phyloP scores from a whole-genome alignment of 257 asterid species.

The Thymus quinquecostatus region DNA sequence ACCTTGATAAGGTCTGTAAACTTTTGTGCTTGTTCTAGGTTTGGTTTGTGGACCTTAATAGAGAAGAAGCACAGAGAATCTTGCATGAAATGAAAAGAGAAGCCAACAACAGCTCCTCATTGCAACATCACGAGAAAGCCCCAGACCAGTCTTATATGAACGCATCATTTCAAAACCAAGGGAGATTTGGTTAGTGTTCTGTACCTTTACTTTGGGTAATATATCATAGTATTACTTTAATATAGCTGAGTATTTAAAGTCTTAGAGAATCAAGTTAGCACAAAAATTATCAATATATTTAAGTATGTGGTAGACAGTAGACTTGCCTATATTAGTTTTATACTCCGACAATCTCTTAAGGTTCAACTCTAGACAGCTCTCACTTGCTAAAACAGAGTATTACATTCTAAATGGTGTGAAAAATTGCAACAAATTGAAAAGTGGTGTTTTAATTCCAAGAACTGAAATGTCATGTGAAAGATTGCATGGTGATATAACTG shows the following conservation, averaged over 20 bases:
- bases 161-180: conserved; percentile 31
- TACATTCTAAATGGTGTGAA: too few relatives aligned
- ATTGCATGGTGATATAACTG: too few relatives aligned
- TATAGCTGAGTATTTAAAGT: not conserved
- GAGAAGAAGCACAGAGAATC: conserved; percentile 48
- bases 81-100: conserved; percentile 60
- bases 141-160: conserved; percentile 28
- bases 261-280: too few relatives aligned
- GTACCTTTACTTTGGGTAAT: not conserved
- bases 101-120: conserved; percentile 30
- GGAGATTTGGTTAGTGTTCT: conserved; percentile 6
- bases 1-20: not conserved
- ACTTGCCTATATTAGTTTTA: too few relatives aligned
- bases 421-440: too few relatives aligned
- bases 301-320: too few relatives aligned
- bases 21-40: conserved; percentile 22
- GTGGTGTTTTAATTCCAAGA: too few relatives aligned
- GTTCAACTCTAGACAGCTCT: too few relatives aligned
- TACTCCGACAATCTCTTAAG: too few relatives aligned
- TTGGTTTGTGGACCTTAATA: conserved; percentile 52
- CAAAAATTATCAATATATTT: too few relatives aligned
- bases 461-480: too few relatives aligned
- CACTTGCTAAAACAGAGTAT: too few relatives aligned
- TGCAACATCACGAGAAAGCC: conserved; percentile 28
- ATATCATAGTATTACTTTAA: not conserved